These are phyloP conservation scores for Leccinum fibrillosum DNA, from an alignment of 768 basidiomycete genomes.

Conservation along the genomic window DNA sequence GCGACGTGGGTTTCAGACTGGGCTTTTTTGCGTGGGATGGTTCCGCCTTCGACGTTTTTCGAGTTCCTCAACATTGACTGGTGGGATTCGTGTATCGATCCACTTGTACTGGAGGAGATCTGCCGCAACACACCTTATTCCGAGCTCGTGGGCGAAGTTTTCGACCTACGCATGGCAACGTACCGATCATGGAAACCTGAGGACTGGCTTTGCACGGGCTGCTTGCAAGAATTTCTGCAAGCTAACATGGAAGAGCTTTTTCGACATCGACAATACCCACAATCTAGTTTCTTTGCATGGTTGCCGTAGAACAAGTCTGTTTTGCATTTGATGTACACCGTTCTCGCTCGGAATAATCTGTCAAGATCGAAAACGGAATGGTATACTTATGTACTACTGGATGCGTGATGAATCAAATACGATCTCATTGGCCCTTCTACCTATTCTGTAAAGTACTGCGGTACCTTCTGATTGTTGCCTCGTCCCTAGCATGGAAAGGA, in stretches of 20 bases:
- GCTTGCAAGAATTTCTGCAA: slow-evolving; percentile 5
- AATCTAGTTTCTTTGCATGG: background rate
- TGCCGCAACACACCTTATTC: slow-evolving; percentile 8
- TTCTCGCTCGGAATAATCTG: background rate
- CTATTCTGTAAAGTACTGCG: background rate
- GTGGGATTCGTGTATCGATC: slow-evolving; percentile 9
- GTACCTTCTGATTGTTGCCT: background rate
- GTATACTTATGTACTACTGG: background rate
- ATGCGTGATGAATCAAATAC: background rate
- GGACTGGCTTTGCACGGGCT: slow-evolving; percentile 12
- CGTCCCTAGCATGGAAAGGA: background rate
- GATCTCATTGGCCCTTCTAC: background rate
- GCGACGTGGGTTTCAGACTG: slow-evolving; percentile 5
- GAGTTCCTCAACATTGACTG: slow-evolving; percentile 9
- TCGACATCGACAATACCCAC: background rate
- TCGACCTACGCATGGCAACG: background rate
- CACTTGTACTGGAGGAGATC: slow-evolving; percentile 1
- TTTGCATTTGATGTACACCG: background rate
- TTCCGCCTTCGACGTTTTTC: slow-evolving; percentile 13
- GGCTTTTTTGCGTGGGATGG: slow-evolving; percentile 12
- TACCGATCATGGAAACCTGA: slow-evolving; percentile 5
- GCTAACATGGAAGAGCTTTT: slow-evolving; percentile 9
- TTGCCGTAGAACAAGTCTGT: background rate
- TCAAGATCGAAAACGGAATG: background rate
- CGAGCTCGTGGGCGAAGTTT: slow-evolving; percentile 1